A percentile compares a stretch with the other conserved stretches of the same genome.
phyloP scores from a whole-genome alignment of 192 early-diverging fungal genomes.

The Coemansia sp. region DNA sequence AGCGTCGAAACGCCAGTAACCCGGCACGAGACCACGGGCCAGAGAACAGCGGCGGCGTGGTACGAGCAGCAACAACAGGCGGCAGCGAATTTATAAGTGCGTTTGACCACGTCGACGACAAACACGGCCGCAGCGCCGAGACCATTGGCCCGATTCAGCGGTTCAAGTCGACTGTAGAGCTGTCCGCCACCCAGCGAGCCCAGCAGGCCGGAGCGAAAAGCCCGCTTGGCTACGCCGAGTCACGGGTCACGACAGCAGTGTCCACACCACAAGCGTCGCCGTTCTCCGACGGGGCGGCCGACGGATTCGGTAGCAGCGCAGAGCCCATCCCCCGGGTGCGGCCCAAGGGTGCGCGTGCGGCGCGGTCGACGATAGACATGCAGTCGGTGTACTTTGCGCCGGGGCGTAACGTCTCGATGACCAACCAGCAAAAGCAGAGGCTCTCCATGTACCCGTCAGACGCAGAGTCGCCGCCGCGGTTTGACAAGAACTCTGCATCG shows the following conservation, averaged over 20 bases:
- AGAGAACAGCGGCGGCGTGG: not conserved
- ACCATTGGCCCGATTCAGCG: not conserved
- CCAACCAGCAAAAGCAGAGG: conserved; percentile 38
- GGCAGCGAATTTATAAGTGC: conserved; percentile 30
- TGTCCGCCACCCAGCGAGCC: conserved; percentile 25
- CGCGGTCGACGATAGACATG: conserved; percentile 33
- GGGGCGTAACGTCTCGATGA: conserved; percentile 43
- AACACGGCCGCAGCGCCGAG: conserved; percentile 12
- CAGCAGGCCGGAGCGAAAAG: conserved; percentile 1
- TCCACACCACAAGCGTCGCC: conserved; percentile 20
- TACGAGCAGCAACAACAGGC: conserved; percentile 6
- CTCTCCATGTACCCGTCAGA: conserved; percentile 18
- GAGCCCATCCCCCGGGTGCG: conserved; percentile 12
- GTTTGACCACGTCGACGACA: conserved; percentile 38
- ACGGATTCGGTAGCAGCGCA: not conserved
- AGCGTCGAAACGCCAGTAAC: conserved; percentile 30
- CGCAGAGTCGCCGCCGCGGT: not conserved
- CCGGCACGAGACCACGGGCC: not conserved
- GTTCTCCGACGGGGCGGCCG: not conserved
- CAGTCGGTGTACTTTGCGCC: conserved; percentile 53
- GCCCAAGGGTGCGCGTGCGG: conserved; percentile 21
- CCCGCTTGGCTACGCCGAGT: conserved; percentile 9
- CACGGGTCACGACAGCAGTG: conserved; percentile 1
- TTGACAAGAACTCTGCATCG: conserved; percentile 42
- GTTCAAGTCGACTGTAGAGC: conserved; percentile 36